Evolutionary conservation across 192 early-diverging fungal species (phyloP).

Genomic region (Ambispora gerdemannii): DNA sequence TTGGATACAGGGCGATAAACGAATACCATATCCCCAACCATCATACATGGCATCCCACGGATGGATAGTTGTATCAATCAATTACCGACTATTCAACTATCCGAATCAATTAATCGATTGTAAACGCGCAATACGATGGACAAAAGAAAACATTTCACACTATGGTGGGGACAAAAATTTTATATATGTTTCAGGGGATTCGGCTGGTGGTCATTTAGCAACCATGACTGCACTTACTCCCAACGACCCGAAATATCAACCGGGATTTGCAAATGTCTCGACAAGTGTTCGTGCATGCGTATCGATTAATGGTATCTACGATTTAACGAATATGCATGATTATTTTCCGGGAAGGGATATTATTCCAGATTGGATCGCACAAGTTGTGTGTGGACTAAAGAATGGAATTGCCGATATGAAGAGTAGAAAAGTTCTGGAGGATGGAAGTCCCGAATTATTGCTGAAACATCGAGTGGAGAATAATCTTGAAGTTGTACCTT

Average conservation of each 20-base stretch:
- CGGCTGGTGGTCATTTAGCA: conserved; percentile 60
- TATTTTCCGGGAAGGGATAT: too few relatives aligned
- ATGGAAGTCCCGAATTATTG: conserved; percentile 32
- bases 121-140: conserved; percentile 68
- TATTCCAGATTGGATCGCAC: neutral
- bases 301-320: conserved; percentile 46
- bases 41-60: conserved; percentile 37
- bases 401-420: conserved; percentile 40
- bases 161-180: conserved; percentile 67
- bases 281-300: conserved; percentile 55
- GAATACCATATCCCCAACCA: conserved; percentile 50
- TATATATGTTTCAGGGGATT: conserved; percentile 51
- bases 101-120: conserved; percentile 61
- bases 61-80: conserved; percentile 63
- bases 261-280: conserved; percentile 53
- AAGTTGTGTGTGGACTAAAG: conserved; percentile 29
- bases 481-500: conserved; percentile 31
- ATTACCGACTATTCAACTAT: conserved; percentile 53
- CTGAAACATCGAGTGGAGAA: neutral
- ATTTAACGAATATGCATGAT: conserved; percentile 40
- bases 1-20: conserved; percentile 60
- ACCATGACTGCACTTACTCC: conserved; percentile 50
- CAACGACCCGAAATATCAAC: conserved; percentile 45
- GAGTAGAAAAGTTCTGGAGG: conserved; percentile 38
- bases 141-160: conserved; percentile 50